Percentiles rank a stretch among this genome's conserved stretches.
Evolutionary conservation across 306 rosid genomes (phyloP).

Genomic region (Neltuma alba): DNA sequence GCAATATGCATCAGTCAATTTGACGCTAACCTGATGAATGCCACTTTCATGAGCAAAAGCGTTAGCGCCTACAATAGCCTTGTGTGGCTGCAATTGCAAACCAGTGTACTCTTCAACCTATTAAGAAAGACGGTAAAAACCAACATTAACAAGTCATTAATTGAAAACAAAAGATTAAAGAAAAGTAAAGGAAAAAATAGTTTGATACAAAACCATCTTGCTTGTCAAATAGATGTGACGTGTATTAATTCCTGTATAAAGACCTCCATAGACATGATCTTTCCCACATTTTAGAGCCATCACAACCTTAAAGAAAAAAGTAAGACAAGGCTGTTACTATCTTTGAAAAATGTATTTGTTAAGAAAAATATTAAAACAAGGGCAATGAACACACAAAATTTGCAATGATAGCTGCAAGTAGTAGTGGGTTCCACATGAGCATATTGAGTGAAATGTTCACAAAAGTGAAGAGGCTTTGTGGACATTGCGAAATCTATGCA

Average conservation of each 20-base stretch:
- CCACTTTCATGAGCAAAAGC: constrained; percentile 99
- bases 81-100: constrained; percentile 91
- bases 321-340: neutral
- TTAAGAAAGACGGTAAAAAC: constrained; percentile 27
- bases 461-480: neutral
- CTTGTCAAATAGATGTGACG: constrained; percentile 77
- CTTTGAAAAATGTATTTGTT: neutral
- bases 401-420: neutral
- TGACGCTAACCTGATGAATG: constrained; percentile 89
- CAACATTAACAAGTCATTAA: constrained; percentile 12
- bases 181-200: neutral
- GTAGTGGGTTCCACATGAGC: neutral
- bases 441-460: neutral
- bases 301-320: constrained; percentile 66
- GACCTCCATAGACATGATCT: constrained; percentile 64
- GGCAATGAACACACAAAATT: neutral
- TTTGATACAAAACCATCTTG: constrained; percentile 76
- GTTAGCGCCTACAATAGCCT: constrained; percentile 96
- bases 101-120: constrained; percentile 96
- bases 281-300: constrained; percentile 81
- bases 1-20: neutral
- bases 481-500: neutral
- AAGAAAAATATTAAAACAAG: neutral
- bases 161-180: neutral
- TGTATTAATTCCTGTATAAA: constrained; percentile 73